Base-by-base conservation (phyloP, 2,329 filamentous ascomycete species). In the Aspergillus floridensis region DNA sequence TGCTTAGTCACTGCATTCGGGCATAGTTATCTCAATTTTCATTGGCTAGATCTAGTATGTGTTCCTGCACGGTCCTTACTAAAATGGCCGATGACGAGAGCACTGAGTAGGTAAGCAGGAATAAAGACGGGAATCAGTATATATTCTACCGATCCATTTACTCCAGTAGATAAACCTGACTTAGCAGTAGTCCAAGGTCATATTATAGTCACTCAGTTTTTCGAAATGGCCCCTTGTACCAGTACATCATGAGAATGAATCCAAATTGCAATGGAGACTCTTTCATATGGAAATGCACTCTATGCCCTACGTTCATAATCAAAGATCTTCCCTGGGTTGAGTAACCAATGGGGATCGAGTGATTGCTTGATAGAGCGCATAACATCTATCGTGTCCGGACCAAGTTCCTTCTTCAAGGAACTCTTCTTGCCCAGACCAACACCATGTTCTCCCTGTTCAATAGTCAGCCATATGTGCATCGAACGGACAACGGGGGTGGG, bases 301-400 rank as follows among this genome's bases (percentile, higher is more conserved):
- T 46, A 64, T 53, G 57, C 52, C 53, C 68, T 53, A 47, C 64
- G 59, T 55, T 72, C 59, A 44, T 85, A 79, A 65, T 96, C 90
- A 76, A 96, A 92, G 63, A 96, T 93, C 79, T 96, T 96, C 1
- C 92, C 92, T 0, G 92, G 92, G 66, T 96, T 96, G 85, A 96
- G 85, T 58, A 96, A 85, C 90, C 92, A 96, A 53, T 87, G 77
- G 1, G 92, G 92, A 78, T 96, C 92, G 50, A 96, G 79, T 10
- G 91, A 86, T n/a, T 79, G 75, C 77, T 96, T 96, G 73, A 96
- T 87, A 63, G 84, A 87, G 70, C 86, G 88, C 92, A 96, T 96
- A 22, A 96, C 88, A 19, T 84, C 87, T 60, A 96, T 81, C 0
- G 92, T 96, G 59, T 91, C 90, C 2, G 85, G 77, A 0, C 92